Conservation (phyloP, 176 grass and related monocot species). For the Carex scoparia region DNA sequence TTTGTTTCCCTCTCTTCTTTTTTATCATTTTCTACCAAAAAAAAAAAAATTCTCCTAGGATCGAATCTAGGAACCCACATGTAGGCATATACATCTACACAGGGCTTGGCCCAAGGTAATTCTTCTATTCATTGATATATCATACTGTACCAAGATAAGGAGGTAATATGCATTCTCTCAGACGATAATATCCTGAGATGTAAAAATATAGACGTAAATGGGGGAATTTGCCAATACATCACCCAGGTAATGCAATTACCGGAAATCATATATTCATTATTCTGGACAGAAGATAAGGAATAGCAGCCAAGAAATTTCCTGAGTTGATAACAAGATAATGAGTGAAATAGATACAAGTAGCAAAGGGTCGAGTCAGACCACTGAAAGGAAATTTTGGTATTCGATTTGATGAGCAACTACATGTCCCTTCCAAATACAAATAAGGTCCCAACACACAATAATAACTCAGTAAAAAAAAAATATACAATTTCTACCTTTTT, state of each 20-base stretch:
- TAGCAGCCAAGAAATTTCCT: not conserved
- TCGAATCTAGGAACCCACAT: no score
- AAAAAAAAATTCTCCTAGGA: no score
- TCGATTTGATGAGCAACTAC: conserved; percentile 3
- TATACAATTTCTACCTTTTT: conserved; percentile 31
- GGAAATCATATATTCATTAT: not conserved
- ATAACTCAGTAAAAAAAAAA: conserved; percentile 12
- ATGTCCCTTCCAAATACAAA: conserved; percentile 13
- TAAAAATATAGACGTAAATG: not conserved
- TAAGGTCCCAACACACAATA: conserved; percentile 18
- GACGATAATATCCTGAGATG: not conserved
- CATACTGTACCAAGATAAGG: not conserved
- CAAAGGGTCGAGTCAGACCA: not conserved
- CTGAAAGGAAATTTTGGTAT: conserved; percentile 1
- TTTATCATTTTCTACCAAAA: no score
- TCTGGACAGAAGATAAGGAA: not conserved
- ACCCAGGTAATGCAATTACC: not conserved
- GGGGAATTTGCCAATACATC: not conserved
- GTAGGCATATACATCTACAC: no score
- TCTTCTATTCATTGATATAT: not conserved
- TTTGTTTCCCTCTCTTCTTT: no score
- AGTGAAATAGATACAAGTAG: not conserved
- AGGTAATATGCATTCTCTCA: no score
- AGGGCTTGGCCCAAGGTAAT: not conserved
- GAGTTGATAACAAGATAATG: not conserved